These are phyloP conservation scores for Rostrohypoxylon terebratum DNA, from an alignment of 495 filamentous ascomycete species.

Conservation along the genomic window DNA sequence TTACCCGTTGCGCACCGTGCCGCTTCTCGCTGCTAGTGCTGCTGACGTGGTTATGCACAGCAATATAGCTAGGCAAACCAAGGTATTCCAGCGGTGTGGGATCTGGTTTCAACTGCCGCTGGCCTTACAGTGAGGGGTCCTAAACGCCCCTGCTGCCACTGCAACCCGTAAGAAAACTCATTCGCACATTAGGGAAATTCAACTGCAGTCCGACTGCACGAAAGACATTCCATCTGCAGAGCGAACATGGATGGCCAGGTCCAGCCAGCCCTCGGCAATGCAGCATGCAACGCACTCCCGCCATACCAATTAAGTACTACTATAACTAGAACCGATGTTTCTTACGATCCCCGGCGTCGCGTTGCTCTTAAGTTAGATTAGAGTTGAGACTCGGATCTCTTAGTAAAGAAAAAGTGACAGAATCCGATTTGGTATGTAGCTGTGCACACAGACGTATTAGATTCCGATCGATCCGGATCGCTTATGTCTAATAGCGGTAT, in stretches of 20 bases:
- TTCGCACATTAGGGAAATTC: constrained; percentile 43
- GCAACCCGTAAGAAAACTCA: constrained; percentile 24
- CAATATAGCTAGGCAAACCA: constrained; percentile 23
- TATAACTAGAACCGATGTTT: constrained; percentile 6
- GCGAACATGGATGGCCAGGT: constrained; percentile 42
- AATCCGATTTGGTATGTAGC: constrained; percentile 35
- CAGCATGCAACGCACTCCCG: constrained; percentile 41
- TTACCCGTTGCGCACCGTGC: constrained; percentile 44
- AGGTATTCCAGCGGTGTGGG: constrained; percentile 47
- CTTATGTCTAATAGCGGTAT: constrained; percentile 31
- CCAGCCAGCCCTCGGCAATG: constrained; percentile 44
- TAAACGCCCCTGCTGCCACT: constrained; percentile 37
- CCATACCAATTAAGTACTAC: constrained; percentile 23
- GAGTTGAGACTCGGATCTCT: constrained; percentile 39
- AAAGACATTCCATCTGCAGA: constrained; percentile 38
- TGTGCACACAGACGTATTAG: constrained; percentile 32
- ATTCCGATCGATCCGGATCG: constrained; percentile 50
- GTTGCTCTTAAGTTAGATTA: constrained; percentile 24
- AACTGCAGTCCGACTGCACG: constrained; percentile 46
- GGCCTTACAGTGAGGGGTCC: constrained; percentile 43
- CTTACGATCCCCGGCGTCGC: constrained; percentile 21
- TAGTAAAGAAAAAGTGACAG: constrained; percentile 37
- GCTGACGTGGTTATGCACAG: constrained; percentile 47
- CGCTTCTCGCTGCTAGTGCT: constrained; percentile 26
- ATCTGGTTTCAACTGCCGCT: constrained; percentile 49